A percentile compares a stretch with the other conserved stretches of the same genome.
Evolutionary conservation across 2,329 filamentous ascomycete genomes (phyloP).

Genomic region (Mycogone perniciosa): DNA sequence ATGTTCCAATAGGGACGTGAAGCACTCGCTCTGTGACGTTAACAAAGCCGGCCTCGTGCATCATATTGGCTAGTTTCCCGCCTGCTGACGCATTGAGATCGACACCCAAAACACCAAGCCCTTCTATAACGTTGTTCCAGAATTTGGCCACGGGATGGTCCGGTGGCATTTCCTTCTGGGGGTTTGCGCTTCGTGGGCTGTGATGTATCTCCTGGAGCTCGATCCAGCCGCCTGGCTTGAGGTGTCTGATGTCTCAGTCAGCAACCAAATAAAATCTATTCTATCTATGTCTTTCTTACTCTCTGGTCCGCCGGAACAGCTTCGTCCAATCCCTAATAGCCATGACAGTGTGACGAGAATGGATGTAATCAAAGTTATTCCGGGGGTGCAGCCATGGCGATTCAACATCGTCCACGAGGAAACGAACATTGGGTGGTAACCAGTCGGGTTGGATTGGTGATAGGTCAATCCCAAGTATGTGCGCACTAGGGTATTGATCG

Average conservation of each 20-base stretch:
- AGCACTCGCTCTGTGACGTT: conserved; percentile 46
- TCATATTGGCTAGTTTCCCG: conserved; percentile 35
- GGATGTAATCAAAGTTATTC: conserved; percentile 55
- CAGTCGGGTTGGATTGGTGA: conserved; percentile 45
- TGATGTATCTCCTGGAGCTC: conserved; percentile 51
- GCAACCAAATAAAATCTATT: background rate
- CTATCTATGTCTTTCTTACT: conserved; percentile 29
- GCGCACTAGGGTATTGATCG: conserved; percentile 36
- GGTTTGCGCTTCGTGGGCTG: conserved; percentile 38
- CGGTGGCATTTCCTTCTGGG: conserved; percentile 30
- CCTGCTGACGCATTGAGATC: conserved; percentile 39
- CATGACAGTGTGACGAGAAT: conserved; percentile 51
- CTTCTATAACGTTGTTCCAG: conserved; percentile 40
- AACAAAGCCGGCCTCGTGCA: conserved; percentile 45
- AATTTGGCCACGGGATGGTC: conserved; percentile 40
- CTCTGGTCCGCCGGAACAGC: conserved; percentile 39
- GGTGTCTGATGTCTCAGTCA: conserved; percentile 30
- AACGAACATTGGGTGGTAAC: conserved; percentile 50
- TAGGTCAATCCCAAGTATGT: conserved; percentile 39
- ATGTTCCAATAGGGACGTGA: conserved; percentile 48
- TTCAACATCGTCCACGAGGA: conserved; percentile 53
- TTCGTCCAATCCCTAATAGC: conserved; percentile 50
- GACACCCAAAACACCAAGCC: conserved; percentile 39
- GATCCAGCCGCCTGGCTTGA: conserved; percentile 49
- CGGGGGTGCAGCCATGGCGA: conserved; percentile 47